Conservation (phyloP, 352 stramenopile species). For the Lagenidium giganteum region DNA sequence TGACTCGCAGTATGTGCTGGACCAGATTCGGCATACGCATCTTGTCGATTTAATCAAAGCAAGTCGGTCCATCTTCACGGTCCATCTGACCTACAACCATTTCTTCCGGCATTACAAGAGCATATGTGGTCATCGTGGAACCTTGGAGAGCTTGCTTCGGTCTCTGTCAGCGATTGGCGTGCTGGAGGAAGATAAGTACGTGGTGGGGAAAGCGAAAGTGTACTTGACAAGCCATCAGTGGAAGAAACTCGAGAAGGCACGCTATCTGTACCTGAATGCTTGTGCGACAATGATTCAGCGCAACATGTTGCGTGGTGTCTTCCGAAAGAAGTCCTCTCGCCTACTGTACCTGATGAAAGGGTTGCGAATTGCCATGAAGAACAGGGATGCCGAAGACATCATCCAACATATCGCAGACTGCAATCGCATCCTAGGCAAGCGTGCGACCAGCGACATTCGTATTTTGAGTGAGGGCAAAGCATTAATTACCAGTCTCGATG, state of each 20-base stretch:
- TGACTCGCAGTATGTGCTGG: slow-evolving; percentile 65
- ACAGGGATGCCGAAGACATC: slow-evolving; percentile 53
- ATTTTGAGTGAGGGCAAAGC: slow-evolving; percentile 42
- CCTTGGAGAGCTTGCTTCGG: slow-evolving; percentile 64
- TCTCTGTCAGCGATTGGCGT: slow-evolving; percentile 77
- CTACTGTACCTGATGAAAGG: slow-evolving; percentile 54
- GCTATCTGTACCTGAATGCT: slow-evolving; percentile 73
- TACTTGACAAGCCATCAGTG: slow-evolving; percentile 78
- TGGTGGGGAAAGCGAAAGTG: slow-evolving; percentile 65
- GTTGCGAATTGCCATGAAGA: slow-evolving; percentile 44
- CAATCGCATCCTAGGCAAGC: slow-evolving; percentile 49
- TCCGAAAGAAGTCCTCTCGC: slow-evolving; percentile 52
- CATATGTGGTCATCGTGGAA: slow-evolving; percentile 72
- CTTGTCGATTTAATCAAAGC: slow-evolving; percentile 74
- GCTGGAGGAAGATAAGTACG: slow-evolving; percentile 74
- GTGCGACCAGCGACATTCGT: slow-evolving; percentile 48
- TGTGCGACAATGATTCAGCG: slow-evolving; percentile 82
- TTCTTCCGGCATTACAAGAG: slow-evolving; percentile 82
- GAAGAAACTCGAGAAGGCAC: slow-evolving; percentile 75
- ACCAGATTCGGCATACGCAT: slow-evolving; percentile 62
- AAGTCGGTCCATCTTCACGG: slow-evolving; percentile 65
- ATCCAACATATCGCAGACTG: slow-evolving; percentile 57
- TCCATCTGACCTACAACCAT: slow-evolving; percentile 70
- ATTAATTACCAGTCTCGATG: slow-evolving; percentile 56
- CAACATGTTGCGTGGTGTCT: slow-evolving; percentile 69